These are phyloP conservation scores for Jacaranda copaia DNA, from an alignment of 257 asterid species.

Conservation along the genomic window DNA sequence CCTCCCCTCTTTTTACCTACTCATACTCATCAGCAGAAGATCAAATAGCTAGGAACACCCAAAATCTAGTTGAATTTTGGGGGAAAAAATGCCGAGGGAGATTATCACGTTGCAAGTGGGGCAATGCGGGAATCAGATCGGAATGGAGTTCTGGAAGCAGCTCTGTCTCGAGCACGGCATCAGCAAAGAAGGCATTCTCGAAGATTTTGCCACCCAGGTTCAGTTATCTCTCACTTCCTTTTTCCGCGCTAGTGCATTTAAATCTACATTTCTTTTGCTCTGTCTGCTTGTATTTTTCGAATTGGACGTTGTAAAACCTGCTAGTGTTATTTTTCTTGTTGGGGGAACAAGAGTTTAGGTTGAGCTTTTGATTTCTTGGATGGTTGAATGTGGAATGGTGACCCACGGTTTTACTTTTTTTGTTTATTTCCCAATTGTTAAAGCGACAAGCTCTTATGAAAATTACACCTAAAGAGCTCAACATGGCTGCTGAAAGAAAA, in stretches of 20 bases:
- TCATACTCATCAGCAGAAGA: background rate
- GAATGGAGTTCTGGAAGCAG: conserved; percentile 99
- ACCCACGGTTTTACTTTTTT: too few species aligned
- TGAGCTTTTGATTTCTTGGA: too few species aligned
- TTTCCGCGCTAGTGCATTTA: background rate
- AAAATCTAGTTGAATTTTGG: conserved; percentile 35
- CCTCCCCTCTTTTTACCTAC: background rate
- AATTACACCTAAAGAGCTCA: too few species aligned
- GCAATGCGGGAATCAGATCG: conserved; percentile 99
- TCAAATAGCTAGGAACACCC: background rate
- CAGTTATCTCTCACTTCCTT: background rate
- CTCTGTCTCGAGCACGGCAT: conserved; percentile 99
- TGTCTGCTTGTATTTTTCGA: background rate
- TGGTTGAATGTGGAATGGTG: background rate
- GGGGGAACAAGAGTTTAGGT: background rate
- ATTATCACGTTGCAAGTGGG: conserved; percentile 95
- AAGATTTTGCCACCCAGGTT: conserved; percentile 98
- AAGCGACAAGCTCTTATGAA: too few species aligned
- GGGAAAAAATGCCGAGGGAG: conserved; percentile 85
- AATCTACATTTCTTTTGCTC: background rate
- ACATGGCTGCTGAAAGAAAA: too few species aligned
- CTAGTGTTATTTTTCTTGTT: background rate
- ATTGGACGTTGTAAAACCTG: background rate
- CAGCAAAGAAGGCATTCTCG: conserved; percentile 96
- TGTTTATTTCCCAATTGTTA: too few species aligned